Percentiles rank a stretch among this genome's conserved stretches.
Conservation (phyloP, 2,329 filamentous ascomycete genomes). For the Colletotrichum shisoi region DNA sequence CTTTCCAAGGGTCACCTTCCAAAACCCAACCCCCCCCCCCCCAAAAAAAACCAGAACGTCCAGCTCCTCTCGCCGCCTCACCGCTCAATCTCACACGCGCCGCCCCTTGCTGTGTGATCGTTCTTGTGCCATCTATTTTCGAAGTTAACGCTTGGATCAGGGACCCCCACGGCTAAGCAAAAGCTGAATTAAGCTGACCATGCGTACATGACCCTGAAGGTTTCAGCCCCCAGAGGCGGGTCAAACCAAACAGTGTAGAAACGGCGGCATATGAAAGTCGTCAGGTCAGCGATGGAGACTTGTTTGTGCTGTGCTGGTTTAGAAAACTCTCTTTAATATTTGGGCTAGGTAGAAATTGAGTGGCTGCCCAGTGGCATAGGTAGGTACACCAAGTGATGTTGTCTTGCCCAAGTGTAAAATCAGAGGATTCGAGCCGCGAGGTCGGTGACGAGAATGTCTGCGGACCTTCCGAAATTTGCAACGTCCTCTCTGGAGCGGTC, state of each 20-base stretch:
- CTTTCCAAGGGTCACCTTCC: constrained; percentile 1
- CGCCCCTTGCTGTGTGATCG: background rate
- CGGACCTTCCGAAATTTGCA: constrained; percentile 6
- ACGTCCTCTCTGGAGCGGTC: constrained; percentile 5
- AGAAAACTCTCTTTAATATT: constrained; percentile 25
- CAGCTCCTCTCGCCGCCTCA: constrained; percentile 2
- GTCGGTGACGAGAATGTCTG: constrained; percentile 9
- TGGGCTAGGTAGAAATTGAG: constrained; percentile 37
- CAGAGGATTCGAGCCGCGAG: constrained; percentile 24
- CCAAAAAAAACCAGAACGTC: background rate
- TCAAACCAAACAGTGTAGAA: constrained; percentile 28
- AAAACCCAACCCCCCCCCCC: too few relatives aligned
- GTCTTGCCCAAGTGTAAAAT: constrained; percentile 28
- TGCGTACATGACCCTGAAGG: constrained; percentile 11
- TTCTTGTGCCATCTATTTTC: background rate
- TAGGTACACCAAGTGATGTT: constrained; percentile 31
- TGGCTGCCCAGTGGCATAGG: constrained; percentile 18
- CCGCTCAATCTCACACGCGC: background rate
- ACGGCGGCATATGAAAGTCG: constrained; percentile 10
- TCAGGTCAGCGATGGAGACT: background rate
- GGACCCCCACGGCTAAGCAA: background rate
- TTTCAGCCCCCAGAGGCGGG: constrained; percentile 29
- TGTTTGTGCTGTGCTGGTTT: background rate
- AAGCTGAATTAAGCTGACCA: constrained; percentile 22
- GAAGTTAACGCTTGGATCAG: background rate